Evolutionary conservation across 1,284 basidiomycete genomes (phyloP).

Genomic region (Tylopilus sp.): DNA sequence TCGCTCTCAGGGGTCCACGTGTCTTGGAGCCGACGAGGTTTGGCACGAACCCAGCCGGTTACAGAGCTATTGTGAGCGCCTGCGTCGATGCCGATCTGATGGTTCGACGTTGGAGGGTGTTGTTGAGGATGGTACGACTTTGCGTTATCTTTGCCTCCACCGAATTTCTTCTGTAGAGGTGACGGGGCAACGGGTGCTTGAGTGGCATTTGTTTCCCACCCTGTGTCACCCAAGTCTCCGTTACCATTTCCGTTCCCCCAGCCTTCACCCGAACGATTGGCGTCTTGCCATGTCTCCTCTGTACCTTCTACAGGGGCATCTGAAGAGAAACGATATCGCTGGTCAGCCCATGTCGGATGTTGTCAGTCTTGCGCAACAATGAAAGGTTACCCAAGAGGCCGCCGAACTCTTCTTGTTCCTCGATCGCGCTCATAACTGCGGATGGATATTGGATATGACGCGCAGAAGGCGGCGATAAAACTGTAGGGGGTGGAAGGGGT

Average conservation of each 20-base stretch:
- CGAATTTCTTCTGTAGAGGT: slow-evolving; percentile 16
- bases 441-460: slow-evolving; percentile 25
- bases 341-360: slow-evolving; percentile 10
- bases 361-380: background rate
- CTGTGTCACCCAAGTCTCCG: slow-evolving; percentile 21
- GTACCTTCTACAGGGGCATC: slow-evolving; percentile 15
- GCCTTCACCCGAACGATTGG: slow-evolving; percentile 18
- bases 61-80: slow-evolving; percentile 5
- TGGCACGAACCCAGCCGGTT: slow-evolving; percentile 11
- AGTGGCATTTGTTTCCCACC: slow-evolving; percentile 18
- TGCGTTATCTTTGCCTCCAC: slow-evolving; percentile 17
- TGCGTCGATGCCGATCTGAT: slow-evolving; percentile 10
- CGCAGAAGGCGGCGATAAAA: slow-evolving; percentile 30
- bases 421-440: slow-evolving; percentile 23
- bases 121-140: slow-evolving; percentile 21
- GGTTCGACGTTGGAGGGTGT: slow-evolving; percentile 9
- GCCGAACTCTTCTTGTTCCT: slow-evolving; percentile 28
- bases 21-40: slow-evolving; percentile 15
- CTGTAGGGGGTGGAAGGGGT: slow-evolving; percentile 8
- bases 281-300: slow-evolving; percentile 31
- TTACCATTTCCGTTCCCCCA: slow-evolving; percentile 31
- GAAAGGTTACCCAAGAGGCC: slow-evolving; percentile 20
- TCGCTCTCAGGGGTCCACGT: slow-evolving; percentile 15
- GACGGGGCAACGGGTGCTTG: slow-evolving; percentile 21
- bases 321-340: slow-evolving; percentile 8